Percentiles rank a stretch among this genome's conserved stretches.
These are phyloP conservation scores for Capsicum chinense DNA, from an alignment of 257 asterid genomes.

Conservation along the genomic window DNA sequence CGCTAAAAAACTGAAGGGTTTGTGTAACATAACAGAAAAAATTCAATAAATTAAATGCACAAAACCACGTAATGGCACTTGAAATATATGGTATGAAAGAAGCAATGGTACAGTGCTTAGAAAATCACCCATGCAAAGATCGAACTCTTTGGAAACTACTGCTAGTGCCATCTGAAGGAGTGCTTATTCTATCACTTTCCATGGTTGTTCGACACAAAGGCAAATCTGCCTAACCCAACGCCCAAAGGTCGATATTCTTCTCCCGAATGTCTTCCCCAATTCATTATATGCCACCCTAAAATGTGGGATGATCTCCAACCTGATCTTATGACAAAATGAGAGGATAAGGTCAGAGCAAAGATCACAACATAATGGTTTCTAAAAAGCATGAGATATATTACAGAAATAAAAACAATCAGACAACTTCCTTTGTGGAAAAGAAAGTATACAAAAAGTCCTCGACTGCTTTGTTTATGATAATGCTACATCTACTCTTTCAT, in stretches of 20 bases:
- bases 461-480: background rate
- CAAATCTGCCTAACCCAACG: conserved; percentile 53
- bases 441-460: conserved; percentile 1
- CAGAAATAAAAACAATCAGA: conserved; percentile 25
- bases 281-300: conserved; percentile 65
- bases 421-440: conserved; percentile 37
- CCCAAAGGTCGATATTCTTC: conserved; percentile 49
- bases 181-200: conserved; percentile 72
- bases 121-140: conserved; percentile 69
- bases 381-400: conserved; percentile 28
- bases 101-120: conserved; percentile 24
- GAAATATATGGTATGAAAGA: conserved; percentile 22
- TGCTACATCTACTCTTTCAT: conserved; percentile 8
- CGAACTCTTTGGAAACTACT: conserved; percentile 59
- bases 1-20: background rate
- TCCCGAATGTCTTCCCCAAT: conserved; percentile 61
- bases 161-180: conserved; percentile 56
- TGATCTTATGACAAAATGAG: conserved; percentile 42
- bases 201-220: conserved; percentile 52
- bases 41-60: background rate
- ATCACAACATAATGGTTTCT: background rate
- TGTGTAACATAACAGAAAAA: background rate
- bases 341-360: conserved; percentile 37
- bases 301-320: conserved; percentile 44
- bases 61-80: conserved; percentile 3